Evolutionary conservation across 2,329 filamentous ascomycete genomes (phyloP), one percentile per base, ranked within the genome.

Genomic region (Metarhizium sp.): DNA sequence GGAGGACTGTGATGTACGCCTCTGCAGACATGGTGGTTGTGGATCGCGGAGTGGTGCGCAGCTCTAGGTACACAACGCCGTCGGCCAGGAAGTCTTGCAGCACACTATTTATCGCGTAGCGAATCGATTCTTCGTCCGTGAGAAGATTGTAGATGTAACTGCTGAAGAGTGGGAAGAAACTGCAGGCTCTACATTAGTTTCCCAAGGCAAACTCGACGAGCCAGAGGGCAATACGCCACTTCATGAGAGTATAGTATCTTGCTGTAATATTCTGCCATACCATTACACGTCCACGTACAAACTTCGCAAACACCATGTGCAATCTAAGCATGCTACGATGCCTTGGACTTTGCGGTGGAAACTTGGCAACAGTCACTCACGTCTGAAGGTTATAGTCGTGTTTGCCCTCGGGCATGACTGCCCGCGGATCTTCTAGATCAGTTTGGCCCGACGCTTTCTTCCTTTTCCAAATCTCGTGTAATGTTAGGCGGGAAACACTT

Each of bases 121-220:
- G 73, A 50, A 90, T 72, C 60, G 82, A 82, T 3, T 75, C 69
- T 11, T 77, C 69, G 62, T 87, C 82, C 63, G 82, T 82, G 70
- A 87, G 79, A 40, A 95, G 82, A 57, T 80, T 78, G 71, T 94
- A 92, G 61, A 92, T 92, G 67, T 90, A 90, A 47, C 79, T 85
- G 30, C 84, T 86, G 71, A 92, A 92, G 16, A 91, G 76, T 2
- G 84, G 84, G 65, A 92, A 91, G 78, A 91, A 90, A 45, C 87
- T 87, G 51, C 25, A 2, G 7, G 20, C 20, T 11, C 25, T 30
- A 2, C n/a, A 18, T 48, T 16, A 48, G 45, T 30, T 30, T 29
- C 38, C 38, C 32, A 10, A 7, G 10, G 32, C 32, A 34, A 11
- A 8, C 32, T 11, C 6, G 32, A 34, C 32, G 32, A 34, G 32